These are phyloP conservation scores for Prillingera fragicola DNA, from an alignment of 1,284 basidiomycete species.

Conservation along the genomic window DNA sequence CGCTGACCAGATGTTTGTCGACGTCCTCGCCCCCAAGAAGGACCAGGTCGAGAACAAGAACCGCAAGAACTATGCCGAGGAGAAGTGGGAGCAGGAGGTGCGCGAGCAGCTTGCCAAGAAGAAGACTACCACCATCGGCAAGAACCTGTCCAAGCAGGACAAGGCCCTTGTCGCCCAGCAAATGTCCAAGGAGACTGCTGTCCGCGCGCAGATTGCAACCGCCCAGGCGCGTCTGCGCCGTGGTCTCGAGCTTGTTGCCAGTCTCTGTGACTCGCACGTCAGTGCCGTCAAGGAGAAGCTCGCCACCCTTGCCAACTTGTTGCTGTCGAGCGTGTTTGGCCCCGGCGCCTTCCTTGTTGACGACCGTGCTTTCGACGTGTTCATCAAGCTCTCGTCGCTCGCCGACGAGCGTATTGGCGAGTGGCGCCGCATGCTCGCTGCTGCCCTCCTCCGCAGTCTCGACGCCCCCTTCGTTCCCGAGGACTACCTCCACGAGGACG, in stretches of 20 bases:
- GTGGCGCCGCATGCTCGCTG: slow-evolving; percentile 65
- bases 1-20: slow-evolving; percentile 67
- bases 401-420: slow-evolving; percentile 63
- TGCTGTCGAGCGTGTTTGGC: slow-evolving; percentile 63
- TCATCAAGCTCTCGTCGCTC: slow-evolving; percentile 51
- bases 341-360: slow-evolving; percentile 60
- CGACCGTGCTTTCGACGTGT: slow-evolving; percentile 62
- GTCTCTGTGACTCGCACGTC: slow-evolving; percentile 59
- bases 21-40: slow-evolving; percentile 65
- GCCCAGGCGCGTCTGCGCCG: slow-evolving; percentile 59
- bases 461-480: slow-evolving; percentile 64
- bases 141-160: slow-evolving; percentile 72
- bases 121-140: slow-evolving; percentile 51
- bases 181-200: slow-evolving; percentile 65
- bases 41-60: slow-evolving; percentile 58
- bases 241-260: slow-evolving; percentile 63
- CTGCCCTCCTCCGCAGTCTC: slow-evolving; percentile 70
- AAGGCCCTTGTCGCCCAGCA: slow-evolving; percentile 72
- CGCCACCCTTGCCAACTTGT: slow-evolving; percentile 55
- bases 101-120: slow-evolving; percentile 75
- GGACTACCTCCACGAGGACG: slow-evolving; percentile 61
- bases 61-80: slow-evolving; percentile 77
- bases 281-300: slow-evolving; percentile 59
- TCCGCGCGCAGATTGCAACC: slow-evolving; percentile 58
- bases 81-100: slow-evolving; percentile 90